Evolutionary conservation across 345 rosid species (phyloP).

Genomic region (Linum lewisii): DNA sequence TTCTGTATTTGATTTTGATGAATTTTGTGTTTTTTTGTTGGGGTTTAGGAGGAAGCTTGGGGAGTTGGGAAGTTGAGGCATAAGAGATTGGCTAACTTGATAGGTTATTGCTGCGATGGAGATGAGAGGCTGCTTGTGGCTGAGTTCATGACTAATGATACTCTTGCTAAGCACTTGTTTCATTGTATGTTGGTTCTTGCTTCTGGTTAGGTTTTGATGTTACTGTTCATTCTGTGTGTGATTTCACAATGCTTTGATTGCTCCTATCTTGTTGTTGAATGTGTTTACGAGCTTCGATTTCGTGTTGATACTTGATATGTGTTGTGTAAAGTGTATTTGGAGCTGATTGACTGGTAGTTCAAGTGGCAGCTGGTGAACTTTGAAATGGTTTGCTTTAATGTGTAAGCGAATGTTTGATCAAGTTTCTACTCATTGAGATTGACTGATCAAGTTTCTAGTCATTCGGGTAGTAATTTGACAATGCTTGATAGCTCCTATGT

Average conservation of each 20-base stretch:
- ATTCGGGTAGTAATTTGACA: no score
- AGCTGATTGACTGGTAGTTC: no score
- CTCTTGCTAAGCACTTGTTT: constrained; percentile 91
- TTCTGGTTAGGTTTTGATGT: background rate
- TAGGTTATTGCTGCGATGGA: constrained; percentile 94
- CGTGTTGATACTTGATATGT: no score
- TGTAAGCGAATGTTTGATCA: no score
- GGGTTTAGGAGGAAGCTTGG: constrained; percentile 74
- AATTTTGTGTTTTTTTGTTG: background rate
- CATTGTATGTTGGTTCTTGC: constrained; percentile 46
- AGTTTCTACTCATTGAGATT: background rate
- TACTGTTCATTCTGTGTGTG: no score
- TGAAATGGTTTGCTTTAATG: no score
- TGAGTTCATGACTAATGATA: constrained; percentile 95
- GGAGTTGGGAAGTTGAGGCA: constrained; percentile 88
- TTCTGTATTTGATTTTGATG: background rate
- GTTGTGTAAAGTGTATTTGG: no score
- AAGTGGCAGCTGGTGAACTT: no score
- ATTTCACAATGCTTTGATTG: background rate
- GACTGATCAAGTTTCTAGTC: background rate
- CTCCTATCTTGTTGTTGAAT: background rate
- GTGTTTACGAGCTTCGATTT: constrained; percentile 2
- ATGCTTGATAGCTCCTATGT: no score
- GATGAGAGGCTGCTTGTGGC: constrained; percentile 98
- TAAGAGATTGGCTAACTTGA: constrained; percentile 75